Base-by-base conservation (phyloP, 2,329 filamentous ascomycete species). In the Elsinoe necatrix region DNA sequence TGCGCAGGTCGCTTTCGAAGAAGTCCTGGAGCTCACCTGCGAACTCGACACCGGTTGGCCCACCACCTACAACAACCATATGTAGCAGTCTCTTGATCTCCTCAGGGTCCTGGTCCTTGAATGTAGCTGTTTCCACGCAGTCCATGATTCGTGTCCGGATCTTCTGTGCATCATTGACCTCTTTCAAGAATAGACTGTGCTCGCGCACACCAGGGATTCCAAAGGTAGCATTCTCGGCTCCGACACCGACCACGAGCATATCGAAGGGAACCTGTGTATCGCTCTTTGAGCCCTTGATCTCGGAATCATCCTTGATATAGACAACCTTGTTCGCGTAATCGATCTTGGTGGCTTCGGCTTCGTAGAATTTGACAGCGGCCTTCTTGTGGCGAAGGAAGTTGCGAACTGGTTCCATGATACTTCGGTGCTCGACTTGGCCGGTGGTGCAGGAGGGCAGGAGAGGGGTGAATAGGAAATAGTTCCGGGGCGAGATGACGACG, bases 121-220 rank as follows among this genome's bases (percentile, higher is more conserved):
- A 96, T 61, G 89, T 92, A 54, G 93, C 93, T 34, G 92, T 96
- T 77, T 98, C 93, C 65, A 95, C 91, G 72, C 93, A 98, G 77
- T 98, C 93, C 93, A 98, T 98, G 74, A 98, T 96, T 75, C 89
- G 90, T 80, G 92, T 96, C 69, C 93, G 89, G 70, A 98, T 98
- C 68, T 83, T 82, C 75, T 98, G 93, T 58, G 93, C 93, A 72
- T 98, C 95, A 63, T 81, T 84, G 69, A 98, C 95, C 77, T 98
- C 95, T 81, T 98, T 98, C 71, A 98, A 76, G 82, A 98, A 98
- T 77, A 91, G 95, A 65, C 89, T 92, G 79, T 98, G 77, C 75
- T 98, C 93, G 64, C 84, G 85, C 57, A 98, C 93, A 72, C 93
- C 93, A 56, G 89, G 90, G 67, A 98, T 97, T 66, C 81, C 93